Base-by-base conservation (phyloP, 805 yeast genomes). In the Pichia thaimueangensis region DNA sequence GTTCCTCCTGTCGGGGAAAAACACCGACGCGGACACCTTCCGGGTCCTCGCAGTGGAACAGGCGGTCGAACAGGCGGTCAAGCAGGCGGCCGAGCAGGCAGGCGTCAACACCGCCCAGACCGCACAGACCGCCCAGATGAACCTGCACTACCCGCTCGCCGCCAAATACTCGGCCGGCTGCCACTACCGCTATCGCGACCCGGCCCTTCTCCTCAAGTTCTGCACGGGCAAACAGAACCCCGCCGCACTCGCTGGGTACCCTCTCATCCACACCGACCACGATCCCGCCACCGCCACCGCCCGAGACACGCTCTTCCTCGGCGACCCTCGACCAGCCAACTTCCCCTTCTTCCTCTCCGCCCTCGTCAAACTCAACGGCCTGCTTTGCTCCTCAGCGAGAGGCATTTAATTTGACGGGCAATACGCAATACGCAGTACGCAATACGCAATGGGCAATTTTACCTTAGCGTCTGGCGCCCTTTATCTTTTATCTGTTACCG, bases 201-300 rank as follows among this genome's bases (percentile, higher is more conserved):
- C 52, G 4, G 43, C 35, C 4, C 16, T 45, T 6, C 20, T 50
- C 3, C 11, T 45, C 8, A 47, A 39, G 35, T 49, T 42, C 24
- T 40, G 49, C 13, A 37, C 38, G 2, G 7, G 16, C 8, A 33
- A 45, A 10, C 47, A 45, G 25, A 35, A 28, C 29, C 35, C 27
- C 1, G 13, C 30, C 12, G 42, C 54, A 2, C 28, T 51, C 8
- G 11, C 40, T 28, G 56, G 56, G 8, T 38, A 36, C 32, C 38
- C 44, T 10, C 22, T 34, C 62, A 13, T 95, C 95, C 0, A 89
- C 82, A 23, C 86, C 70, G 45, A 83, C 82, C 5, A 86, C 64
- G 39, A 87, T 75, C 55, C 86, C 94, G 19, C 85, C 84, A 32
- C 35, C 10, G n/a, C 23, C 12, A 20, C 22, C 6, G 35, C n/a